Evolutionary conservation across 2,329 filamentous ascomycete species (phyloP).

Genomic region (Penicillium crustosum): DNA sequence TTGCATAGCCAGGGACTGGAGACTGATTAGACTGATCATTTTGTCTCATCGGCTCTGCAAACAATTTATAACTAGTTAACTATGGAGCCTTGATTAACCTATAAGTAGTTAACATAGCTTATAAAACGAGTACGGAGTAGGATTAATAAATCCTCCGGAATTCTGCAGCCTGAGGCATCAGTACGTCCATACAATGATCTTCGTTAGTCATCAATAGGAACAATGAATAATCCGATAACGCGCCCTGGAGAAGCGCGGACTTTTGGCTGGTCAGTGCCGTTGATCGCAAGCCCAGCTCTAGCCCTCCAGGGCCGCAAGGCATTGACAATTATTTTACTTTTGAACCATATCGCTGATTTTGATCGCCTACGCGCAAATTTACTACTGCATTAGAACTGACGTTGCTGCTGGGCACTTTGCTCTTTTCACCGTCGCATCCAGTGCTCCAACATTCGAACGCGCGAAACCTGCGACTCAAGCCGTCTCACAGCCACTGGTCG

Average conservation of each 20-base stretch:
- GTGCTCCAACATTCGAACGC: conserved; percentile 19
- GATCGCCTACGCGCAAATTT: neutral
- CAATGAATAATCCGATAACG: conserved; percentile 18
- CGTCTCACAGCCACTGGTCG: neutral
- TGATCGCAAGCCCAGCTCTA: conserved; percentile 25
- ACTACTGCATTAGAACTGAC: neutral
- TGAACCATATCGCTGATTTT: conserved; percentile 10
- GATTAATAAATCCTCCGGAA: neutral
- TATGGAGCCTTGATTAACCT: neutral
- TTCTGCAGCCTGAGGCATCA: neutral
- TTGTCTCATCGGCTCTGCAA: neutral
- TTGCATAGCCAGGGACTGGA: neutral
- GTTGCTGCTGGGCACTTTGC: neutral
- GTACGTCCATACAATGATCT: neutral
- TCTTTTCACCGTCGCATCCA: conserved; percentile 9
- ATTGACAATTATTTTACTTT: conserved; percentile 18
- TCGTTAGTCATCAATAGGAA: conserved; percentile 7
- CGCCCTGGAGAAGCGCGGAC: conserved; percentile 34
- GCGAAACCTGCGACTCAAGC: conserved; percentile 8
- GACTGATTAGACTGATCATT: too few species aligned
- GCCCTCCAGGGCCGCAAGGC: conserved; percentile 23
- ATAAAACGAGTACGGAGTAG: too few species aligned
- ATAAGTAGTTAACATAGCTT: neutral
- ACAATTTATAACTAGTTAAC: neutral
- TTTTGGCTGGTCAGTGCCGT: conserved; percentile 28